These are phyloP conservation scores for Tylopilus subfusipes DNA, from an alignment of 768 basidiomycete species.

Conservation along the genomic window DNA sequence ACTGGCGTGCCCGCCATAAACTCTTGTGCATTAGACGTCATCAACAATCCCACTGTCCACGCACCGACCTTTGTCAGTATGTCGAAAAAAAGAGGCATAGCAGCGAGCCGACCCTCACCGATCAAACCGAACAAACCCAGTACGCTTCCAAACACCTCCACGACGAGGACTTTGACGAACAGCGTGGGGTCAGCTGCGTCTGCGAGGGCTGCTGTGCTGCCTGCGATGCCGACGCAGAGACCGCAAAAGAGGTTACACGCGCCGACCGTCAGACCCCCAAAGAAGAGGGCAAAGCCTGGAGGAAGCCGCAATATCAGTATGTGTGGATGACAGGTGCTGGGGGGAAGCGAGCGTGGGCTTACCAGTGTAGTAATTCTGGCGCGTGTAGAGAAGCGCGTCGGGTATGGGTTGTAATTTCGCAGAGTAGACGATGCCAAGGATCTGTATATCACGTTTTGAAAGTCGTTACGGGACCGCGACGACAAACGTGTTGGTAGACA, in stretches of 20 bases:
- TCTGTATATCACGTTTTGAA: constrained; percentile 40
- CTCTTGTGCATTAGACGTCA: constrained; percentile 64
- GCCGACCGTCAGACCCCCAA: constrained; percentile 94
- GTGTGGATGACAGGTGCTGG: background rate
- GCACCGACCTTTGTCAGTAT: background rate
- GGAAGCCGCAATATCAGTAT: background rate
- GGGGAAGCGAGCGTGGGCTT: background rate
- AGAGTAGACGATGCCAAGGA: constrained; percentile 95
- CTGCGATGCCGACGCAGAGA: constrained; percentile 89
- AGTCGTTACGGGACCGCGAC: background rate
- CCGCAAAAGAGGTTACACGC: constrained; percentile 94
- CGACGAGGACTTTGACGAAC: constrained; percentile 95
- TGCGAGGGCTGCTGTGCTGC: constrained; percentile 90
- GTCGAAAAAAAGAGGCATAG: no score
- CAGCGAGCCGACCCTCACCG: constrained; percentile 41
- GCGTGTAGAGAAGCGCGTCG: constrained; percentile 71
- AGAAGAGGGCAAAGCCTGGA: constrained; percentile 88
- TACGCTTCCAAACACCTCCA: constrained; percentile 92
- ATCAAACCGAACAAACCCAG: constrained; percentile 92
- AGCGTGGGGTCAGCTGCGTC: constrained; percentile 93
- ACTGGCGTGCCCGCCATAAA: constrained; percentile 42
- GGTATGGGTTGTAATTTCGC: constrained; percentile 65
- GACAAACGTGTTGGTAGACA: constrained; percentile 29
- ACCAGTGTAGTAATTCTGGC: constrained; percentile 92
- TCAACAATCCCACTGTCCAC: constrained; percentile 69